Base-by-base conservation (phyloP, 2,329 filamentous ascomycete species). In the Scolecobasidium constrictum region DNA sequence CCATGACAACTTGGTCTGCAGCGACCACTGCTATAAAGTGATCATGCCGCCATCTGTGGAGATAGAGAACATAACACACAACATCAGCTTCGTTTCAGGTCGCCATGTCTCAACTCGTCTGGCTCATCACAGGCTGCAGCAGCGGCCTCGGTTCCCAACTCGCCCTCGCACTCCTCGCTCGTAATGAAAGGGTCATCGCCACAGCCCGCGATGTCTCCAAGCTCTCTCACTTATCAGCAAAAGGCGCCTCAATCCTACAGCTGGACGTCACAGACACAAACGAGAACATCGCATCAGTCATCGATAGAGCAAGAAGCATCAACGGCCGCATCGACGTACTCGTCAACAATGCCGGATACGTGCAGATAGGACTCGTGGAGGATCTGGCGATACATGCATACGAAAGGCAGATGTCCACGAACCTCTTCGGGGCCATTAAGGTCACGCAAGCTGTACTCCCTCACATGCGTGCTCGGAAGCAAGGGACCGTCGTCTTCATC, bases 251-350 rank as follows among this genome's bases (percentile, higher is more conserved):
- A 18, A 55, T 56, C 1, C 46, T 65, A 11, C 51, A 53, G 6
- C 56, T 69, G 3, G 65, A 71, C 42, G 62, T 68, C n/a, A 64
- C 61, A 16, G 56, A 57, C 12, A 44, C 57, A 0, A 47, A 62
- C 2, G 41, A 53, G 0, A 50, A 58, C n/a, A 51, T 69, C 33
- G 51, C 63, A 45, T 49, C 54, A 16, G 50, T 59, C 15, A 56
- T 59, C 4, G 55, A 61, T n/a, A 52, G 60, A 19, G 62, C 60
- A 2, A 59, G 64, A 31, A 49, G 56, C 4, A 53, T 53, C 13
- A 62, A 83, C 59, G 87, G 88, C 54, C 83, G 87, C 52, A 73
- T 94, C 53, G 87, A 94, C 60, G 86, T 94, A 50, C 63, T 94
- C 49, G 73, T 94, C 68, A 94, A 94, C 77, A 94, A 94, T 57